Evolutionary conservation across 495 filamentous ascomycete species (phyloP).

Genomic region (Hypoxylon crocopeplum): DNA sequence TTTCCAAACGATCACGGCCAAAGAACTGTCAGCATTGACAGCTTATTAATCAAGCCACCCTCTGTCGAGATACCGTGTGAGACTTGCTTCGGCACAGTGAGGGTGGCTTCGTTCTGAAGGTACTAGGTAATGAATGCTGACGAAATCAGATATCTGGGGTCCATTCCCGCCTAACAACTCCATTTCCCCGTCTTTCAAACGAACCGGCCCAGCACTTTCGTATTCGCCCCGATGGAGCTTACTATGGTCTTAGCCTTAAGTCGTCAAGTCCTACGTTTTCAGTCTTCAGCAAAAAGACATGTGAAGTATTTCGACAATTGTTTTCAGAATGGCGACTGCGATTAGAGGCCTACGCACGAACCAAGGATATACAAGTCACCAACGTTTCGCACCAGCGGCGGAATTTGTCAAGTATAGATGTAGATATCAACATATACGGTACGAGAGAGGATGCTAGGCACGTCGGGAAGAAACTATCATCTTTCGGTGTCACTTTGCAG

Average conservation of each 20-base stretch:
- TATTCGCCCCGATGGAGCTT: neutral
- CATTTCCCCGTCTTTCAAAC: neutral
- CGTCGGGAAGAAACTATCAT: neutral
- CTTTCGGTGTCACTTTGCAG: neutral
- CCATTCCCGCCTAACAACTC: neutral
- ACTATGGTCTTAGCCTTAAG: neutral
- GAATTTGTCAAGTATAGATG: neutral
- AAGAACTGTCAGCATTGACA: neutral
- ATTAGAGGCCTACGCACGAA: neutral
- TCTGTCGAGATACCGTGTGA: neutral
- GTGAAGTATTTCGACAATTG: neutral
- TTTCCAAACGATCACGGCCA: neutral
- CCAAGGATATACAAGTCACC: neutral
- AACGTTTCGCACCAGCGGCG: neutral
- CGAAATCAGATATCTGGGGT: neutral
- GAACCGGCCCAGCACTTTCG: neutral
- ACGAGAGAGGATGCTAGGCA: neutral
- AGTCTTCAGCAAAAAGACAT: neutral
- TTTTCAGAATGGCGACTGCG: neutral
- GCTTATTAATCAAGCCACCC: neutral
- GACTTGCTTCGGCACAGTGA: neutral
- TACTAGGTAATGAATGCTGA: neutral
- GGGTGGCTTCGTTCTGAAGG: neutral
- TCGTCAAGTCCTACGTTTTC: neutral
- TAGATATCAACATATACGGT: constrained; percentile 1